Evolutionary conservation across 305 asterid genomes (phyloP).

Genomic region (Rubia balearica): DNA sequence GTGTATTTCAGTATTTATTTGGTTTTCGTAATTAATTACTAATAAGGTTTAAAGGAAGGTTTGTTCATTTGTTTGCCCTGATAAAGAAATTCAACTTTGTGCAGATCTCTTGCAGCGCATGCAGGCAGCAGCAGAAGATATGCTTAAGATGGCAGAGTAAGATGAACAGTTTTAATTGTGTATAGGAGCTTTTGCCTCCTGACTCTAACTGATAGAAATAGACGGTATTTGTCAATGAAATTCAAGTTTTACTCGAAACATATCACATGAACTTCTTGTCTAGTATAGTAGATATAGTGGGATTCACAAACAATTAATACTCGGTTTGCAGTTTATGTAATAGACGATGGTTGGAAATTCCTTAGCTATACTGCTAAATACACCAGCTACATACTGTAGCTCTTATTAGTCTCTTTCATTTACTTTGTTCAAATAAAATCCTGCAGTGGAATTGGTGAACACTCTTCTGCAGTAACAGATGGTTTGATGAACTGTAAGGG

Average conservation of each 20-base stretch:
- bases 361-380: neutral
- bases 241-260: too few species aligned
- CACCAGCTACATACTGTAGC: neutral
- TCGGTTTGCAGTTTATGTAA: neutral
- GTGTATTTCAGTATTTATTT: neutral
- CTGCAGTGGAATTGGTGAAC: constrained; percentile 69
- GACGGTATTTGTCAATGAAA: too few species aligned
- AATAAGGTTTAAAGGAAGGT: neutral
- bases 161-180: constrained; percentile 22
- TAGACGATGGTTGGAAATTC: neutral
- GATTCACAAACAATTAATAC: neutral
- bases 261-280: neutral
- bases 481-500: constrained; percentile 69
- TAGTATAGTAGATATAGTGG: neutral
- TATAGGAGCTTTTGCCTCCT: constrained; percentile 12
- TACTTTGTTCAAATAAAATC: constrained; percentile 9
- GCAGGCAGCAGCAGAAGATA: constrained; percentile 68
- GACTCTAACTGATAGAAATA: neutral
- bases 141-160: constrained; percentile 79
- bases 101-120: constrained; percentile 75
- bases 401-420: neutral
- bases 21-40: neutral
- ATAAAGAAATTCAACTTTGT: constrained; percentile 2
- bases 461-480: constrained; percentile 54
- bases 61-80: neutral